A percentile compares a stretch with the other conserved stretches of the same genome.
These are phyloP conservation scores for Ceratocystis albifundus DNA, from an alignment of 2,329 filamentous ascomycete species.

Conservation along the genomic window DNA sequence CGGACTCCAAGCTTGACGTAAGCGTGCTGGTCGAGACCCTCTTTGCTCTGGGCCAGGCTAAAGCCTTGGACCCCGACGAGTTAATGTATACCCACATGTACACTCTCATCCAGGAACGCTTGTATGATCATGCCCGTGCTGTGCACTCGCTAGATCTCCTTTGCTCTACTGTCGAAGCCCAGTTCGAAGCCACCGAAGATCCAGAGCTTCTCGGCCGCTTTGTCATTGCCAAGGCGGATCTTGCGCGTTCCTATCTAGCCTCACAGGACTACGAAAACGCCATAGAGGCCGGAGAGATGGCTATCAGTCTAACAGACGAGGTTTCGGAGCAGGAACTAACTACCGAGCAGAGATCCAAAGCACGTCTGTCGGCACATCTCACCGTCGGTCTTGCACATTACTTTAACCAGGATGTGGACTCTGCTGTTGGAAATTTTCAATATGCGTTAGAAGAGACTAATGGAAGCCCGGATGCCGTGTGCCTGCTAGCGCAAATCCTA, in stretches of 20 bases:
- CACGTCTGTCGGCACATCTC: constrained; percentile 72
- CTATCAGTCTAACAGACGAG: constrained; percentile 65
- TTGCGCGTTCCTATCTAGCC: constrained; percentile 73
- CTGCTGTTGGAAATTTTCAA: constrained; percentile 69
- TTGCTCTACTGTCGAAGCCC: constrained; percentile 59
- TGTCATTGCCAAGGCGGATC: constrained; percentile 72
- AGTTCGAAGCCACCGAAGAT: constrained; percentile 78
- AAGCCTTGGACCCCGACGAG: constrained; percentile 57
- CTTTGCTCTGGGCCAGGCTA: constrained; percentile 76
- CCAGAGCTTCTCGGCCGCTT: constrained; percentile 60
- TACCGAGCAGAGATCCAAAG: constrained; percentile 52
- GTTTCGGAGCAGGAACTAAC: constrained; percentile 56
- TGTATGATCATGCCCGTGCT: constrained; percentile 54
- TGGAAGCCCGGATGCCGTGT: constrained; percentile 70
- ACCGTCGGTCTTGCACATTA: constrained; percentile 77
- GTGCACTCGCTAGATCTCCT: constrained; percentile 53
- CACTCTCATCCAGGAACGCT: constrained; percentile 71
- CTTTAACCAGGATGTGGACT: constrained; percentile 52
- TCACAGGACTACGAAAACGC: constrained; percentile 53
- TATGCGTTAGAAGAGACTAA: constrained; percentile 65
- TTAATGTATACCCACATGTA: constrained; percentile 64
- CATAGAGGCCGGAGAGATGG: constrained; percentile 67
- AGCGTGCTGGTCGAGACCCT: constrained; percentile 69
- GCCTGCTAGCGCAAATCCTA: constrained; percentile 76
- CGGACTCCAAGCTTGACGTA: constrained; percentile 37